Conservation (phyloP, 1,284 basidiomycete genomes). For the Phaffia rhodozyma region DNA sequence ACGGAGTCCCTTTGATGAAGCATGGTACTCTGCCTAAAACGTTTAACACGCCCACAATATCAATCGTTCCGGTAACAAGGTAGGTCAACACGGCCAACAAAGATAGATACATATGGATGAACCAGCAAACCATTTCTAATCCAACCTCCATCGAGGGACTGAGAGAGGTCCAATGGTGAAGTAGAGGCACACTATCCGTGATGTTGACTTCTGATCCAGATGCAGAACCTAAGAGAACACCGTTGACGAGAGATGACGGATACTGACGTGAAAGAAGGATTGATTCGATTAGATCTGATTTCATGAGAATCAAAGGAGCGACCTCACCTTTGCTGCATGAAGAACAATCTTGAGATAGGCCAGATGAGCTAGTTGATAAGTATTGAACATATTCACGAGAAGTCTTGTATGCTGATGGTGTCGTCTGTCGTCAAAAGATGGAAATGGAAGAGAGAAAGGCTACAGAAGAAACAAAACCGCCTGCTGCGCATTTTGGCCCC, state of each 20-base stretch:
- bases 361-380: conserved; percentile 1
- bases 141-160: conserved; percentile 32
- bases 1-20: conserved; percentile 14
- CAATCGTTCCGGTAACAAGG: neutral
- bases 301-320: neutral
- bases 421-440: too few relatives aligned
- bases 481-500: neutral
- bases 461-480: too few relatives aligned
- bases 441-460: too few relatives aligned
- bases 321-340: conserved; percentile 13
- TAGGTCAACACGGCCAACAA: neutral
- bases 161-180: conserved; percentile 34
- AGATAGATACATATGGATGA: neutral
- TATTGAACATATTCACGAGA: neutral
- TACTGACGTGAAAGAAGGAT: conserved; percentile 19
- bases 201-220: conserved; percentile 18
- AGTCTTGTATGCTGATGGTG: neutral
- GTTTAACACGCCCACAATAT: neutral
- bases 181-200: conserved; percentile 31
- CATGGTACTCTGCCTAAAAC: conserved; percentile 18
- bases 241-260: conserved; percentile 30
- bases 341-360: conserved; percentile 13
- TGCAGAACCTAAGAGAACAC: conserved; percentile 32
- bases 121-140: conserved; percentile 27
- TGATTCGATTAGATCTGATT: neutral